Evolutionary conservation across 169 alveolate genomes (phyloP), one percentile per base, ranked within the genome.

Genomic region (Eimeria nieschulzi): DNA sequence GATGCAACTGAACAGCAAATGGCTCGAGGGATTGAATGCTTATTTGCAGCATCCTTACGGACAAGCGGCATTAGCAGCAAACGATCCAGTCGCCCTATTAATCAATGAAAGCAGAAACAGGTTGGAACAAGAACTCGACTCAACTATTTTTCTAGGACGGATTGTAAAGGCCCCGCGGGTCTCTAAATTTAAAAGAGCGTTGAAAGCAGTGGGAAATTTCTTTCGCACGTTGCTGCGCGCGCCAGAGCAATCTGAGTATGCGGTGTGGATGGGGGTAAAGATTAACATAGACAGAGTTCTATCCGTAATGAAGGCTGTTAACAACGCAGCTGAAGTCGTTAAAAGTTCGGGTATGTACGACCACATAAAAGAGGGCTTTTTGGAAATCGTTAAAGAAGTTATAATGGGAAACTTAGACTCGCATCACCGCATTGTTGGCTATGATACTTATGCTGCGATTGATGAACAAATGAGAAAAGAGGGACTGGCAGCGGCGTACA

Each of bases 201-300:
- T 54, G 51, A 59, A 80, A 13, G 91, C 91, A 23, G 46, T 64
- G 51, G 39, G 51, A 53, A n/a, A 23, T 9, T 64, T 83, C 66
- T 63, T 83, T 25, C 26, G 68, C 23, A 25, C 68, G 64, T 68
- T 83, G 80, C 80, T 83, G 78, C 63, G 91, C n/a, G 64, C 51
- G 51, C 63, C 68, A 25, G 80, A 83, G 15, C 78, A 39, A 55
- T 63, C 80, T 70, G 80, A 83, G 51, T 83, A 63, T 21, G 91
- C 91, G 5, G 91, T 83, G 3, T 83, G 91, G 91, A 23, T 83
- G 21, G 91, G 91, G 0, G 91, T 83, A 9, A 83, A 83, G 80
- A 51, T 83, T 1, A 55, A 83, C 53, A 64, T 64, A 23, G 46
- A 61, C 46, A 78, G 39, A 21, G 80, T 83, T 21, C 1, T 83